phyloP scores from a whole-genome alignment of 164 flowering plant genomes.

The Kingdonia uniflora region DNA sequence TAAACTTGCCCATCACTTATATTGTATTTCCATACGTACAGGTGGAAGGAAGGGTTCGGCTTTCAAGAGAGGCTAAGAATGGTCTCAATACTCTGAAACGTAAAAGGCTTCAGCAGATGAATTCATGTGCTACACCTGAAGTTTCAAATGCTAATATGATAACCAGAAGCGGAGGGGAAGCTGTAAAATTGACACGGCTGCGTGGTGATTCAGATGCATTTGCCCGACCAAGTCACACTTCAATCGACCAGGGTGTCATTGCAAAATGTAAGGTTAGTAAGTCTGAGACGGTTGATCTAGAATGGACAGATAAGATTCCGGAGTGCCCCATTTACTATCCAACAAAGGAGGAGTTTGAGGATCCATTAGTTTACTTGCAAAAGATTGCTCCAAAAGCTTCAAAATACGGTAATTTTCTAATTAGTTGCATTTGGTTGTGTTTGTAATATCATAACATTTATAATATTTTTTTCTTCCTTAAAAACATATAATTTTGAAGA shows the following conservation, averaged over 20 bases:
- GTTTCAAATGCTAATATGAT: conserved; percentile 30
- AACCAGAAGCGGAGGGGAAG: conserved; percentile 89
- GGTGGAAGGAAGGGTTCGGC: conserved; percentile 87
- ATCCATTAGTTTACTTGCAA: conserved; percentile 81
- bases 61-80: conserved; percentile 57
- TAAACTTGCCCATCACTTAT: neutral
- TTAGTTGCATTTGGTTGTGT: too few species aligned
- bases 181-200: conserved; percentile 49
- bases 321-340: conserved; percentile 86
- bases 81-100: conserved; percentile 64
- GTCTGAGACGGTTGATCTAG: conserved; percentile 46
- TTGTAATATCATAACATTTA: too few species aligned
- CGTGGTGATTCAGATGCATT: conserved; percentile 23
- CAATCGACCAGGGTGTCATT: conserved; percentile 31
- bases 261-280: conserved; percentile 60
- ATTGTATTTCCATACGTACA: conserved; percentile 12
- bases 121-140: conserved; percentile 29
- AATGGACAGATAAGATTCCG: conserved; percentile 72
- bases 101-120: conserved; percentile 58
- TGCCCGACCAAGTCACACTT: conserved; percentile 20
- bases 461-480: too few species aligned
- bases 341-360: conserved; percentile 88
- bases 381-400: conserved; percentile 95
- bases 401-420: conserved; percentile 70
- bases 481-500: too few species aligned